A percentile compares a stretch with the other conserved stretches of the same genome.
phyloP scores from a whole-genome alignment of 805 yeast genomes.

The Yarrowia divulgata region DNA sequence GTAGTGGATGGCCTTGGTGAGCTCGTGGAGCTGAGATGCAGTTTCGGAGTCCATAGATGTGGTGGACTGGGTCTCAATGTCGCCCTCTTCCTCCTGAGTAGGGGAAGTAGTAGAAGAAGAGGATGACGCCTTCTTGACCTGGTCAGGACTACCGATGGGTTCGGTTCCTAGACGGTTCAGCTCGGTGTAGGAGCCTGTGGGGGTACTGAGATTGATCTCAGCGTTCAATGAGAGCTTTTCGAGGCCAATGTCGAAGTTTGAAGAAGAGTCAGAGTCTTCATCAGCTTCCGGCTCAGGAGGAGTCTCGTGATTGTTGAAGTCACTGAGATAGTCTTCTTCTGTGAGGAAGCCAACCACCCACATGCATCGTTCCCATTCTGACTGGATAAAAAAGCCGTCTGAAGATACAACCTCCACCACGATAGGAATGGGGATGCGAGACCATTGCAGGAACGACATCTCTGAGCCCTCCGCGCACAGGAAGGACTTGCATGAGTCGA shows the following conservation, averaged over 20 bases:
- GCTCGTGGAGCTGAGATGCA: slow-evolving; percentile 43
- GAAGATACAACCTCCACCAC: slow-evolving; percentile 57
- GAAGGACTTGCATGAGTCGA: slow-evolving; percentile 58
- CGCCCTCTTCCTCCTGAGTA: background rate
- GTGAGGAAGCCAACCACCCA: slow-evolving; percentile 53
- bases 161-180: slow-evolving; percentile 15
- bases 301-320: slow-evolving; percentile 11
- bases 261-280: slow-evolving; percentile 17
- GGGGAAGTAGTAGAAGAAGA: background rate
- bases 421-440: slow-evolving; percentile 55
- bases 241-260: slow-evolving; percentile 23
- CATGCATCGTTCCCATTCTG: slow-evolving; percentile 63
- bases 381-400: slow-evolving; percentile 61
- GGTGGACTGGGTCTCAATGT: background rate
- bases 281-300: slow-evolving; percentile 4
- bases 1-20: slow-evolving; percentile 56
- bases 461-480: slow-evolving; percentile 61
- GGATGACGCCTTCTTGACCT: slow-evolving; percentile 1
- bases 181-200: slow-evolving; percentile 26
- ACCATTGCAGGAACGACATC: slow-evolving; percentile 57
- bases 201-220: slow-evolving; percentile 31
- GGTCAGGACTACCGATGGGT: slow-evolving; percentile 20
- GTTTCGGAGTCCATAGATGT: slow-evolving; percentile 8
- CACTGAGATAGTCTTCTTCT: slow-evolving; percentile 21
- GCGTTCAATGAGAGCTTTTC: slow-evolving; percentile 22